phyloP scores from a whole-genome alignment of 345 rosid species.

The Capsella bursapastoris region DNA sequence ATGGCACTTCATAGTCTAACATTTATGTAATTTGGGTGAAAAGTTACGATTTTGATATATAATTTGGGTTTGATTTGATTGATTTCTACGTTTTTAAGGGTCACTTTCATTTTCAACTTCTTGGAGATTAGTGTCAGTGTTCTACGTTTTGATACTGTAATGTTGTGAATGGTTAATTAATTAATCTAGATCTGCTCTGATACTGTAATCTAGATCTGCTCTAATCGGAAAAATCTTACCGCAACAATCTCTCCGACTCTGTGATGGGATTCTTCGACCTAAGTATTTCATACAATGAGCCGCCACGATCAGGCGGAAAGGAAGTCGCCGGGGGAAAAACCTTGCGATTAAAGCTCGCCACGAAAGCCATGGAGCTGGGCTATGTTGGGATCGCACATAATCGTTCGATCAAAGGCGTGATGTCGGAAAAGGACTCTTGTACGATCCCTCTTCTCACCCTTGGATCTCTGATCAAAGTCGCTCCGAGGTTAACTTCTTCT shows the following conservation, averaged over 20 bases:
- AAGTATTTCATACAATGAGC: conserved; percentile 57
- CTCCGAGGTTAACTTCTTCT: conserved; percentile 68
- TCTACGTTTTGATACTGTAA: too few species aligned
- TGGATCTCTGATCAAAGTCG: conserved; percentile 61
- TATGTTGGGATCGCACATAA: conserved; percentile 47
- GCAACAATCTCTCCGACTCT: conserved; percentile 11
- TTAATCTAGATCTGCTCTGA: too few species aligned
- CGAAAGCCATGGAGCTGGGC: conserved; percentile 85
- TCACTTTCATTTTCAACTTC: background rate
- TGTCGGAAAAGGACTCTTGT: conserved; percentile 41
- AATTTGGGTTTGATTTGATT: background rate
- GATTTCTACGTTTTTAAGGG: background rate
- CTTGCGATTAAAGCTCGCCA: conserved; percentile 51
- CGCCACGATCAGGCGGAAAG: conserved; percentile 35
- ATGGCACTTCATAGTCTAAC: background rate
- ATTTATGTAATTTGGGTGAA: background rate
- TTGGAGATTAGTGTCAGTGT: background rate
- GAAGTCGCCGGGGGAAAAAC: conserved; percentile 42
- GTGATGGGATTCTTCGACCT: conserved; percentile 86
- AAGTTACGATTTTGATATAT: background rate
- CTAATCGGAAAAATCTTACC: conserved; percentile 32
- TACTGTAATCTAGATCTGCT: background rate
- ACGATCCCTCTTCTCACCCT: conserved; percentile 57
- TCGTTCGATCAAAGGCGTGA: conserved; percentile 36
- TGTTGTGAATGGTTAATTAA: background rate